These are phyloP conservation scores for Casuarina equisetifolia DNA, from an alignment of 306 rosid genomes.

Conservation along the genomic window DNA sequence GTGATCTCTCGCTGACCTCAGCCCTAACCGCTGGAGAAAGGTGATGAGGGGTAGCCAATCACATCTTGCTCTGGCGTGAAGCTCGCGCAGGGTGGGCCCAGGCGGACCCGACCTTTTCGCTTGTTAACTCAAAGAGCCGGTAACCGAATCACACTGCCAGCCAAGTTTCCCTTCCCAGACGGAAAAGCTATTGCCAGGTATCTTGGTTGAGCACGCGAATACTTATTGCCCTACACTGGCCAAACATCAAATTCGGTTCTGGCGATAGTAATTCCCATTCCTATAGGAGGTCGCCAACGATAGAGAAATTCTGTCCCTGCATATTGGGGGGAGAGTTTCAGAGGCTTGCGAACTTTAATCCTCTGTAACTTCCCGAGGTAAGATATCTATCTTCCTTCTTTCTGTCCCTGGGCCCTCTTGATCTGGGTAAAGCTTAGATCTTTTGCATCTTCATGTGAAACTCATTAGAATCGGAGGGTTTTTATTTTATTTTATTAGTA, in stretches of 20 bases:
- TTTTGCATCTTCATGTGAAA: background rate
- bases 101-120: no score
- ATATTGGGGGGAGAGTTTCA: background rate
- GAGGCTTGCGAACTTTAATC: background rate
- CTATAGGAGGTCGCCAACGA: background rate
- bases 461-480: background rate
- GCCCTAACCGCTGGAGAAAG: no score
- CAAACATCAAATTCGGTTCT: background rate
- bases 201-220: no score
- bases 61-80: background rate
- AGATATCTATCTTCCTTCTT: background rate
- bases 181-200: constrained; percentile 2
- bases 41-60: background rate
- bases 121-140: no score
- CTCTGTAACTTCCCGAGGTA: background rate
- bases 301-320: background rate
- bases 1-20: background rate
- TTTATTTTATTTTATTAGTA: background rate
- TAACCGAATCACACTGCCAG: background rate
- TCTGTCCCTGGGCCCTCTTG: background rate
- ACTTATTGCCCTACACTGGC: no score
- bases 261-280: constrained; percentile 8
- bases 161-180: background rate
- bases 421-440: background rate
- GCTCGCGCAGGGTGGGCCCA: no score